These are phyloP conservation scores for Chaetomidium leptoderma DNA, from an alignment of 495 filamentous ascomycete species.

Conservation along the genomic window DNA sequence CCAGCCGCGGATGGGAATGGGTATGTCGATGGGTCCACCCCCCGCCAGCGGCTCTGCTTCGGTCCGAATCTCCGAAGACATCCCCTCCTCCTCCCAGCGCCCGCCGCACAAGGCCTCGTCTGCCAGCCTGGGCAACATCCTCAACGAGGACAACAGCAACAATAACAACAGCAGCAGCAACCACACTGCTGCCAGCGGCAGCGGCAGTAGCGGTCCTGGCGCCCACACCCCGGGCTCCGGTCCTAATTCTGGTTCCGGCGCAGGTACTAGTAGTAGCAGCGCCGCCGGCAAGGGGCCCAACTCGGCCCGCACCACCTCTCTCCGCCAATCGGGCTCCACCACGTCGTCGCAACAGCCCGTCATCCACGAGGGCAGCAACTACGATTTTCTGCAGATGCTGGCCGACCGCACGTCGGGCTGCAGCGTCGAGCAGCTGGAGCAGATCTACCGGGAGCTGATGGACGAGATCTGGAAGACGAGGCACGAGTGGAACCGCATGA, in stretches of 20 bases:
- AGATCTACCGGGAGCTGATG: constrained; percentile 88
- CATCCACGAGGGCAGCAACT: constrained; percentile 53
- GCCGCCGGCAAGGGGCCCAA: background rate
- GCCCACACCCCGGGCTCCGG: constrained; percentile 3
- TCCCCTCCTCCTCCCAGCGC: constrained; percentile 34
- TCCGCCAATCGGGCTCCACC: constrained; percentile 32
- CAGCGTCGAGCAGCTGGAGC: constrained; percentile 90
- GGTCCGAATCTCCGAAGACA: constrained; percentile 13
- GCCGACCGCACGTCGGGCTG: constrained; percentile 67
- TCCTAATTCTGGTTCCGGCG: background rate
- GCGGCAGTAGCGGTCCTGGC: constrained; percentile 3
- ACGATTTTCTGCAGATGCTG: constrained; percentile 55
- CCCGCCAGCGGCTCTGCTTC: background rate
- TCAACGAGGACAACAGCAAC: constrained; percentile 29
- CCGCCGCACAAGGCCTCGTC: constrained; percentile 30
- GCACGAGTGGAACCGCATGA: constrained; percentile 73
- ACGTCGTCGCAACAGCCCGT: constrained; percentile 48
- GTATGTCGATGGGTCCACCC: constrained; percentile 3
- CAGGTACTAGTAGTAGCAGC: background rate
- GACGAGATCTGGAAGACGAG: constrained; percentile 75
- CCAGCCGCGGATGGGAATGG: constrained; percentile 18
- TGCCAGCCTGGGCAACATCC: constrained; percentile 32
- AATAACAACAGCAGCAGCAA: constrained; percentile 9
- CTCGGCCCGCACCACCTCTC: constrained; percentile 8
- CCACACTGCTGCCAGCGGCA: constrained; percentile 1